phyloP scores from a whole-genome alignment of 1,284 basidiomycete species.

The Tilletia caries region DNA sequence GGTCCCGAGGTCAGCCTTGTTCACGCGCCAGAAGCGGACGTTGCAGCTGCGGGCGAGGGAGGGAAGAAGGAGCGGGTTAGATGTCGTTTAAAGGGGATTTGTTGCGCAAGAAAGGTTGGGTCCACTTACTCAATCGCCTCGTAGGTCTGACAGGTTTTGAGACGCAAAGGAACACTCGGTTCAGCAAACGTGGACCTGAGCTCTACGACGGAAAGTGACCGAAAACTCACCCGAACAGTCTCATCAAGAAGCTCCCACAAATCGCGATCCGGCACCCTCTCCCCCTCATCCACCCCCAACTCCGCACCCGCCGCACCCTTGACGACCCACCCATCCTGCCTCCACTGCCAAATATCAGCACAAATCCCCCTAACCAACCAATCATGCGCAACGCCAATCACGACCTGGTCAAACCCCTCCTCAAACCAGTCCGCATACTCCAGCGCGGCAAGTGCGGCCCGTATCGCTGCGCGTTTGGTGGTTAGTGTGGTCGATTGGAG shows the following conservation, averaged over 20 bases:
- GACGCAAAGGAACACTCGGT: too few species aligned
- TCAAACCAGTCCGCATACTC: constrained; percentile 46
- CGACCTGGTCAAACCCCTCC: constrained; percentile 52
- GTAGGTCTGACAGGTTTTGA: constrained; percentile 26
- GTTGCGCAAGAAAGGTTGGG: too few species aligned
- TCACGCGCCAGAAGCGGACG: constrained; percentile 49
- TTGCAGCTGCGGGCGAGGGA: constrained; percentile 31
- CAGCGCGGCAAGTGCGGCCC: constrained; percentile 44
- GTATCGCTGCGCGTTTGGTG: constrained; percentile 37
- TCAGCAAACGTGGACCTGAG: too few species aligned
- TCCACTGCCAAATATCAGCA: constrained; percentile 49
- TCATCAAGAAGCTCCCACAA: constrained; percentile 50
- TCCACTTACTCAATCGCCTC: constrained; percentile 45
- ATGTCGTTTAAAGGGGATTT: too few species aligned
- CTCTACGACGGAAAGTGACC: not conserved
- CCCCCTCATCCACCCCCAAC: constrained; percentile 36
- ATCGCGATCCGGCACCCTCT: constrained; percentile 47
- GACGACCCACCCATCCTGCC: constrained; percentile 43
- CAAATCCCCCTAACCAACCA: constrained; percentile 51
- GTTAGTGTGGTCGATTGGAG: constrained; percentile 21
- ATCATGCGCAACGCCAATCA: constrained; percentile 43
- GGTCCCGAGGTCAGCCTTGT: constrained; percentile 26
- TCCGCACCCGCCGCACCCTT: constrained; percentile 9
- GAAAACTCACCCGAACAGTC: constrained; percentile 24
- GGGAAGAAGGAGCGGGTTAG: not conserved